Conservation (phyloP, 345 rosid species). For the Melaleuca quinquenervia region DNA sequence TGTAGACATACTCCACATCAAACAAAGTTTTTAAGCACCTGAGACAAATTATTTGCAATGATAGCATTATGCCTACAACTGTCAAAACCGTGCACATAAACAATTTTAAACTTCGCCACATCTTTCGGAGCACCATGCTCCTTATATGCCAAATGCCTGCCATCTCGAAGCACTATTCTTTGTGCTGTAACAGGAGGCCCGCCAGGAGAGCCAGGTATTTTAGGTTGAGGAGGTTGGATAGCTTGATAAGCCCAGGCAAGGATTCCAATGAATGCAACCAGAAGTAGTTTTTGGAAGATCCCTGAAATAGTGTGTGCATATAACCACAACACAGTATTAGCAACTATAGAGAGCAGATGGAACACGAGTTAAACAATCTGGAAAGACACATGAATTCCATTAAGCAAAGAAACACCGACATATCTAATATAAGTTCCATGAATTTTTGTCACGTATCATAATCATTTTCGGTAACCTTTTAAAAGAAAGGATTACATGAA, state of each 20-base stretch:
- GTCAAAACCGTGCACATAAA: constrained; percentile 2
- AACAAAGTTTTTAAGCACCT: background rate
- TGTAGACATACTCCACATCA: background rate
- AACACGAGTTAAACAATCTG: background rate
- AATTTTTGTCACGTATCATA: background rate
- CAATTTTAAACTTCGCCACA: constrained; percentile 1
- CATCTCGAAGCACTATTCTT: constrained; percentile 12
- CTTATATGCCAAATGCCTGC: constrained; percentile 11
- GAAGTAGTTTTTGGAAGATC: constrained; percentile 1
- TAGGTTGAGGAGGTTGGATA: constrained; percentile 9
- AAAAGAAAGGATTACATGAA: background rate
- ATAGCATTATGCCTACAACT: constrained; percentile 1
- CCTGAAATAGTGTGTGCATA: background rate
- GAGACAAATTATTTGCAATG: background rate
- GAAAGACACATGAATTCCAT: background rate
- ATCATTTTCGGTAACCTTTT: background rate
- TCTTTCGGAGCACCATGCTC: constrained; percentile 10
- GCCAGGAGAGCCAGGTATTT: constrained; percentile 3
- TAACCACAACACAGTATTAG: background rate
- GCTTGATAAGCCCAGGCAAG: constrained; percentile 13
- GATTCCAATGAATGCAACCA: constrained; percentile 2
- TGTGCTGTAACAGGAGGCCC: constrained; percentile 11
- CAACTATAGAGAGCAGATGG: background rate
- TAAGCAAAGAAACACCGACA: background rate
- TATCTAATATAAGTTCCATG: background rate